Base-by-base conservation (phyloP, 2,329 filamentous ascomycete species). In the Cladosporium oxysporum region DNA sequence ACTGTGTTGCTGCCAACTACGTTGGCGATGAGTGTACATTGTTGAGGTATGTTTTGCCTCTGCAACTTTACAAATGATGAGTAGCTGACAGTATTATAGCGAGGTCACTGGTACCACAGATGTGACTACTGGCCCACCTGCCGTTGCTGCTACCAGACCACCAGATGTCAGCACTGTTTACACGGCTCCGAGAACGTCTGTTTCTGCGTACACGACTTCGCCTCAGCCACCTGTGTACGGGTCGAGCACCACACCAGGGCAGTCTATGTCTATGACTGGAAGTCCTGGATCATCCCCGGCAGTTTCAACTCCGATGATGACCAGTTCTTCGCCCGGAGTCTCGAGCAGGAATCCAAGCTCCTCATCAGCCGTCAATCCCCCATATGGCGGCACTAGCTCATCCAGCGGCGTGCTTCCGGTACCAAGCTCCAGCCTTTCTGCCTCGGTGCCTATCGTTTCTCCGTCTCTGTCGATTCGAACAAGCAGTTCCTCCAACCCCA, bases 1-100 rank as follows among this genome's bases (percentile, higher is more conserved):
- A 62, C 5, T 74, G 72, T 57, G 67, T 70, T 28, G 72, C 67
- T n/a, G 66, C 69, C 11, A 73, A 73, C 29, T 73, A 74, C 57
- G 68, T 70, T 31, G 67, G 66, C 7, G 68, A 47, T 21, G 68
- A 70, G 29, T 74, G 72, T 47, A 70, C 71, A 12, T 44, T 74
- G 28, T 71, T 73, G 23, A 59, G 57, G 57, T 59, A 47, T 16
- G 57, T n/a, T 12, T 2, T 29, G 7, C 0, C 1, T 23, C 1
- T 8, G 14, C 10, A 12, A 0, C 18, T 0, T 16, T 10, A 21
- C 55, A 23, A 23, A 11, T 3, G 12, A 18, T 23, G 11, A 6
- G 14, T 37, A 47, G 37, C 57, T 59, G 26, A 59, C 57, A 58
- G 7, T 28, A 11, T 21, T 6, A 23, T n/a, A 66, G 64, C 35